These are phyloP conservation scores for Seiridium cupressi DNA, from an alignment of 2,329 filamentous ascomycete species.

Conservation along the genomic window DNA sequence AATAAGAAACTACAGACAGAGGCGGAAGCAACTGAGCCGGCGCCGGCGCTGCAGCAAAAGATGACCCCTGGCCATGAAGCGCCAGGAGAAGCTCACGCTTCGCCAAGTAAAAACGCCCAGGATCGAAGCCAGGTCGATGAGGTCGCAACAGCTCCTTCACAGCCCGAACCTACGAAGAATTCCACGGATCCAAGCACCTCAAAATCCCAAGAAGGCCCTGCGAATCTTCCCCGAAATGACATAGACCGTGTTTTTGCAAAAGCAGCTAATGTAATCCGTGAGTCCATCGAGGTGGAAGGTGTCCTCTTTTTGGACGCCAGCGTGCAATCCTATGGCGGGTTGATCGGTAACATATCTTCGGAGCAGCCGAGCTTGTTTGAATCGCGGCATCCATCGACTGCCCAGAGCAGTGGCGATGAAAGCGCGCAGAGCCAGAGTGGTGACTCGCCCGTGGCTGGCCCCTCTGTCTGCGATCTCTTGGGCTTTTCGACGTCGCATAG, in stretches of 20 bases:
- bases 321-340: conserved; percentile 12
- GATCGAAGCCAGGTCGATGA: no score
- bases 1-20: conserved; percentile 11
- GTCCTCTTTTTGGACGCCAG: conserved; percentile 31
- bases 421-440: background rate
- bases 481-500: conserved; percentile 34
- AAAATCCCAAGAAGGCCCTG: background rate
- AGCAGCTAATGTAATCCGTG: conserved; percentile 39
- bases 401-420: background rate
- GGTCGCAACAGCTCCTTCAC: no score
- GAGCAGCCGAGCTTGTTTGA: background rate
- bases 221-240: background rate
- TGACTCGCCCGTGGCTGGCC: background rate
- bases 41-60: background rate
- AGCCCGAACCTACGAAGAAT: no score
- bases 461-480: conserved; percentile 22
- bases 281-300: conserved; percentile 41
- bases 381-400: background rate
- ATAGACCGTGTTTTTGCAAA: conserved; percentile 34
- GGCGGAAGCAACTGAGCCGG: background rate
- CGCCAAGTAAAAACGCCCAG: no score
- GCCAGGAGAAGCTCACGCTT: background rate
- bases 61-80: background rate
- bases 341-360: background rate
- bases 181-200: background rate